These are phyloP conservation scores for Cucumis melo DNA, from an alignment of 306 rosid genomes.

Conservation along the genomic window DNA sequence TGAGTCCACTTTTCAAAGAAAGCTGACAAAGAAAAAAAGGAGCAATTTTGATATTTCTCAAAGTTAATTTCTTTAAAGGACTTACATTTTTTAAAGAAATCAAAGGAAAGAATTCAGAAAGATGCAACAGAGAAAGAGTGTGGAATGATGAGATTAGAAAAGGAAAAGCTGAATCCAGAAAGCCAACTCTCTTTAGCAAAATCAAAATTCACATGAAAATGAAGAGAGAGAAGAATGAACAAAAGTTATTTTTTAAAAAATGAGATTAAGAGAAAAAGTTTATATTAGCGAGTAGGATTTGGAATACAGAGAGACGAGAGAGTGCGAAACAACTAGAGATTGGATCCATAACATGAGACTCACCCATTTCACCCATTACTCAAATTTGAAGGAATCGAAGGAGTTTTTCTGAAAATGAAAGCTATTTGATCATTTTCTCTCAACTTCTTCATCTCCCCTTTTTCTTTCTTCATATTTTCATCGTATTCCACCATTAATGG, in stretches of 20 bases:
- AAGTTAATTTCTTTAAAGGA: neutral
- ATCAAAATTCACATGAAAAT: slow-evolving; percentile 1
- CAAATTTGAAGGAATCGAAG: neutral
- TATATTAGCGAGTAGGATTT: neutral
- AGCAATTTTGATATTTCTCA: neutral
- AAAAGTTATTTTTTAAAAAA: neutral
- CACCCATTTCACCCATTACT: neutral
- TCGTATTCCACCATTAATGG: slow-evolving; percentile 30
- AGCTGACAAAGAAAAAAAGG: neutral
- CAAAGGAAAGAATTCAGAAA: neutral
- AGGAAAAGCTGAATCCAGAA: slow-evolving; percentile 10
- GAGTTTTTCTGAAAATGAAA: neutral
- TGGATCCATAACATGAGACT: slow-evolving; percentile 6
- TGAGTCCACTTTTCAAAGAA: neutral
- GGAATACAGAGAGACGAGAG: slow-evolving; percentile 1
- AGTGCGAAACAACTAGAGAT: neutral
- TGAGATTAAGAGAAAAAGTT: neutral
- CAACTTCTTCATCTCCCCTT: neutral
- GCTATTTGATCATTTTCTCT: neutral
- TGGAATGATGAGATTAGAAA: slow-evolving; percentile 2
- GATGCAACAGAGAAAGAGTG: neutral
- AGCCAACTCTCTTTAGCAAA: slow-evolving; percentile 3
- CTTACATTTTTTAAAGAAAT: neutral
- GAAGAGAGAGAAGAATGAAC: neutral
- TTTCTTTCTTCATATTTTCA: neutral